Percentiles rank a stretch among this genome's conserved stretches.
Evolutionary conservation across 352 stramenopile genomes (phyloP).

Genomic region (Phytophthora pistaciae): DNA sequence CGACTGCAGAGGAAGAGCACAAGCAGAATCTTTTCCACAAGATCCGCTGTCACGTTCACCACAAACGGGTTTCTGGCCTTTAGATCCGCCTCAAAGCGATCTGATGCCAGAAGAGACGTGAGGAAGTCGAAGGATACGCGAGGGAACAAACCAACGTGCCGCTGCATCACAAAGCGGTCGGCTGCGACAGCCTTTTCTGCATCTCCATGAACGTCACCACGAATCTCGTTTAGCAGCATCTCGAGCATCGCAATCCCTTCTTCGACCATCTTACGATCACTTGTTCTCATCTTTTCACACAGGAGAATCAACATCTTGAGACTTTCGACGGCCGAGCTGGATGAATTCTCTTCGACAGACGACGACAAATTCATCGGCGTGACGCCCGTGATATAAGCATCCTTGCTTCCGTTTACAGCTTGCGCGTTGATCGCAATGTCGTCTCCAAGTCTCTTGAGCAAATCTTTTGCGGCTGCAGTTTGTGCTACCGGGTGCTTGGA

Average conservation of each 20-base stretch:
- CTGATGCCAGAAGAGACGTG: slow-evolving; percentile 74
- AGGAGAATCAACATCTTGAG: slow-evolving; percentile 63
- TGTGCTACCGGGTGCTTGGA: slow-evolving; percentile 88
- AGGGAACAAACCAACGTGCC: slow-evolving; percentile 67
- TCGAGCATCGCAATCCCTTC: slow-evolving; percentile 66
- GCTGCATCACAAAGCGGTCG: slow-evolving; percentile 67
- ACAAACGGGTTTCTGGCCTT: slow-evolving; percentile 77
- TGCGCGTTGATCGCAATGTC: slow-evolving; percentile 92
- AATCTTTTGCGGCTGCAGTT: slow-evolving; percentile 95
- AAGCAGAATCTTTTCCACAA: slow-evolving; percentile 62
- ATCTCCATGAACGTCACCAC: slow-evolving; percentile 34
- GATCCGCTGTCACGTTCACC: slow-evolving; percentile 27
- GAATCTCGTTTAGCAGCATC: slow-evolving; percentile 57
- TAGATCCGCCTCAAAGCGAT: slow-evolving; percentile 68
- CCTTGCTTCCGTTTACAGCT: slow-evolving; percentile 76
- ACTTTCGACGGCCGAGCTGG: slow-evolving; percentile 27
- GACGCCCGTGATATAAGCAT: slow-evolving; percentile 75
- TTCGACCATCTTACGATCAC: slow-evolving; percentile 65
- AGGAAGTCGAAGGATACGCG: slow-evolving; percentile 83
- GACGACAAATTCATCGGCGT: slow-evolving; percentile 57
- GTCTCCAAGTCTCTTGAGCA: slow-evolving; percentile 92
- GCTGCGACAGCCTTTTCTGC: slow-evolving; percentile 24
- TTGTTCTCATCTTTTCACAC: slow-evolving; percentile 56
- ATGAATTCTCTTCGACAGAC: slow-evolving; percentile 12
- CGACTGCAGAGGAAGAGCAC: slow-evolving; percentile 83